Base-by-base conservation (phyloP, 352 stramenopile genomes). In the Phytophthora sp. region DNA sequence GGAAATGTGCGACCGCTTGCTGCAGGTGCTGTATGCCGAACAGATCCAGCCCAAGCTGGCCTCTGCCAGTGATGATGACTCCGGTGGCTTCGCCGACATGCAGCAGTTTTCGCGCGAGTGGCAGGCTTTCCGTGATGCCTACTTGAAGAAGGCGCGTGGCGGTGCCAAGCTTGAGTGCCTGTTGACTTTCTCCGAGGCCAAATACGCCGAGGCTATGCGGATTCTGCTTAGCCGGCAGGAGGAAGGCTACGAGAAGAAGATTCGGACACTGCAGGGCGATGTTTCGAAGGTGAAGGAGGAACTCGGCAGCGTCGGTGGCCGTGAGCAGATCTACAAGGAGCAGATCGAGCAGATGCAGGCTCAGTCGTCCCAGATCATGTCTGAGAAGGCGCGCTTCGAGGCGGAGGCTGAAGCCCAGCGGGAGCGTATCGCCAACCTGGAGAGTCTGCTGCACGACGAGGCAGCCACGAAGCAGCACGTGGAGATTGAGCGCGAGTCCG, bases 321-420 rank as follows among this genome's bases (percentile, higher is more conserved):
- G 84, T 30, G 82, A 93, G 39, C 82, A 94, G 69, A 89, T 94
- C 62, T 92, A 92, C 73, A 87, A 88, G 57, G 83, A 93, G 64
- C 85, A 94, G 72, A 91, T 96, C 50, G 87, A 96, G 62, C 77
- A 91, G 66, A 88, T 94, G 79, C 80, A 93, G 55, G 66, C 74
- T 15, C 72, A 78, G 41, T 91, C 85, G 48, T 94, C 87, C 23
- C 69, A 89, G 42, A 82, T 92, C 34, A 63, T 89, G 75, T 90
- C 78, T 0, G 84, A 94, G 50, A 92, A 92, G 57, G 84, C 82
- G 7, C 71, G 74, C 27, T 91, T 81, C 34, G 72, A 88, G 45
- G 81, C 80, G 1, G 83, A 94, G 42, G 59, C 83, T 9, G 67
- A 96, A 57, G 68, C 83, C 10, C 79, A 94, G 60, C 69, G 76